phyloP scores from a whole-genome alignment of 116 monocot genomes.

The Thalassia testudinum region DNA sequence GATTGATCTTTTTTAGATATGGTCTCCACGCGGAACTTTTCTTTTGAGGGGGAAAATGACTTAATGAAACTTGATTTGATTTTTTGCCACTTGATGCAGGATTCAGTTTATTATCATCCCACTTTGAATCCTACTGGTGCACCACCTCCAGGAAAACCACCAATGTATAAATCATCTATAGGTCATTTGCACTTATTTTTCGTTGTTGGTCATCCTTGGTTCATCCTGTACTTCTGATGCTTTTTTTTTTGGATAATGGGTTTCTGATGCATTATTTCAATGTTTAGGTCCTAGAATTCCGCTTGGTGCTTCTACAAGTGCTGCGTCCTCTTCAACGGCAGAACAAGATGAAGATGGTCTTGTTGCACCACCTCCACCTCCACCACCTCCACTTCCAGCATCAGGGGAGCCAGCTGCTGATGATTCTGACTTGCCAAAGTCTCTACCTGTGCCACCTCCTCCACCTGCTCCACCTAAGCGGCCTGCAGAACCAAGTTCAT shows the following conservation, averaged over 20 bases:
- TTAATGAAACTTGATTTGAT: neutral
- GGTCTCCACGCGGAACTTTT: no score
- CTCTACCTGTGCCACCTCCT: conserved; percentile 53
- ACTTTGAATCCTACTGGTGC: conserved; percentile 93
- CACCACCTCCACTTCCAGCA: conserved; percentile 47
- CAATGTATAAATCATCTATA: conserved; percentile 95
- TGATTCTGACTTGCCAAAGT: conserved; percentile 26
- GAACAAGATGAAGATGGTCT: conserved; percentile 44
- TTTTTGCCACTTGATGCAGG: conserved; percentile 32
- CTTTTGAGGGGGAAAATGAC: no score
- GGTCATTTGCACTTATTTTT: conserved; percentile 20
- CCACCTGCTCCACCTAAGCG: conserved; percentile 53
- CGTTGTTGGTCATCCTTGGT: neutral
- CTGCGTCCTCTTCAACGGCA: conserved; percentile 42
- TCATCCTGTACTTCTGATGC: neutral
- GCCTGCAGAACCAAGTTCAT: conserved; percentile 13
- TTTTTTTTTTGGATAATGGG: neutral
- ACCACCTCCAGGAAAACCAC: conserved; percentile 98
- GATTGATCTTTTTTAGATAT: no score
- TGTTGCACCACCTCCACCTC: conserved; percentile 62
- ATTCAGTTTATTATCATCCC: conserved; percentile 97
- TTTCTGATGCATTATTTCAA: no score
- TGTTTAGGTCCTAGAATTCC: conserved; percentile 48
- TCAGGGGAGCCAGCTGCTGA: conserved; percentile 20
- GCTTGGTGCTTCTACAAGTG: conserved; percentile 29